Percentiles rank a stretch among this genome's conserved stretches.
Conservation (phyloP, 2,329 filamentous ascomycete species). For the Diaporthe sp. region DNA sequence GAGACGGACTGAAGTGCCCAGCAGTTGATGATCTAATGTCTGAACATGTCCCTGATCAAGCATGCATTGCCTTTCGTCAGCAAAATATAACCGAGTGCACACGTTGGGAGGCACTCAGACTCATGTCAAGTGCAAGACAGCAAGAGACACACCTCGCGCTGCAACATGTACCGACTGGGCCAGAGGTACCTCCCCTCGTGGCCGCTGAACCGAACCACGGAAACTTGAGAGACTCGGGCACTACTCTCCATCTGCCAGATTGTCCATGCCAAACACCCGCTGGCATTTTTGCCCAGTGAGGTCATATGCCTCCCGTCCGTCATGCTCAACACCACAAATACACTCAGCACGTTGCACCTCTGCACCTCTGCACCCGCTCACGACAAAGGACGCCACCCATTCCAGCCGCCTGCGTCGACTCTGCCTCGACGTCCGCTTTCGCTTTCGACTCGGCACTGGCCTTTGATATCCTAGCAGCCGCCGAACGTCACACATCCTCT, state of each 20-base stretch:
- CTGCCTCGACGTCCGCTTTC: slow-evolving; percentile 3
- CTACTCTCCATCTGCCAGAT: slow-evolving; percentile 10
- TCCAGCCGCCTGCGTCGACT: slow-evolving; percentile 2
- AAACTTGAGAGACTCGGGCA: slow-evolving; percentile 9
- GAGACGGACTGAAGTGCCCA: background rate
- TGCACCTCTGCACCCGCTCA: too few relatives aligned
- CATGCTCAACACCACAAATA: slow-evolving; percentile 1
- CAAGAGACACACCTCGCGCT: background rate
- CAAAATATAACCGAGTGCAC: background rate
- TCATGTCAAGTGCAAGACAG: background rate
- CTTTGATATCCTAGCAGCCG: background rate
- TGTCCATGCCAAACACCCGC: slow-evolving; percentile 8
- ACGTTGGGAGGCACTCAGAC: background rate
- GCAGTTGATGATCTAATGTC: background rate
- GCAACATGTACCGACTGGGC: background rate
- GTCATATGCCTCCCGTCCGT: background rate
- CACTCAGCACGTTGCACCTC: background rate
- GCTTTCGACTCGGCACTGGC: background rate
- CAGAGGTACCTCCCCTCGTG: slow-evolving; percentile 20
- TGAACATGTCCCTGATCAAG: background rate
- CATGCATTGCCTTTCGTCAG: rapidly evolving
- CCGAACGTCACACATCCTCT: background rate
- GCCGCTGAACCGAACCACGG: background rate
- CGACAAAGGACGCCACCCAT: slow-evolving; percentile 24
- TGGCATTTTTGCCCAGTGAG: slow-evolving; percentile 26